Base-by-base conservation (phyloP, 2,329 filamentous ascomycete species). In the Aspergillus hortae region DNA sequence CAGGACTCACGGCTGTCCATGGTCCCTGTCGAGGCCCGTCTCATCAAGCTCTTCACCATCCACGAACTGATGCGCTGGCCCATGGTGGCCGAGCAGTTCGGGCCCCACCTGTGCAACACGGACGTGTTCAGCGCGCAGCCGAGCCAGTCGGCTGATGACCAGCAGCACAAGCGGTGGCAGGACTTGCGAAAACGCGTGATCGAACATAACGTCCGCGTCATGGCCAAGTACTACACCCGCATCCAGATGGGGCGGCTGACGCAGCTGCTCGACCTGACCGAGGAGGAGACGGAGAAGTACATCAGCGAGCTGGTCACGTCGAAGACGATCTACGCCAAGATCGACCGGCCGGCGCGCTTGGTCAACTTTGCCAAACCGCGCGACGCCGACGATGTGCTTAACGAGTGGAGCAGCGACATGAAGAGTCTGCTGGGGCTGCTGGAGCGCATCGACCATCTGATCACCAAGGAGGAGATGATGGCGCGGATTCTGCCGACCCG, bases 381-480 rank as follows among this genome's bases (percentile, higher is more conserved):
- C 58, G 92, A 96, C 73, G 90, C 92, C 1, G 94, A 99, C 68
- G 94, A 99, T 73, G 86, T 96, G 48, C 77, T 99, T 67, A 99
- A 99, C 68, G 94, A 99, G 75, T 99, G 94, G 94, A 96, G 91
- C 71, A 87, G 89, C 66, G 96, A 96, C 74, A 97, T 96, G 90
- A 95, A 94, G 86, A 92, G 87, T 67, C 75, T 96, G 64, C 75
- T 96, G 59, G 90, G 90, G 10, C 76, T 92, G 50, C 69, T 96
- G 67, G 91, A 96, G 80, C 83, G 91, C 57, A 95, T 99, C 56
- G 94, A 99, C 69, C 94, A 99, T 73, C 80, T 99, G 65, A 99
- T 99, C 67, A 99, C 95, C 50, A 97, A 97, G 81, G 94, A 99
- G 76, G 94, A 99, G 80, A 99, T 99, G 94, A 99, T 99, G 94